These are phyloP conservation scores for Bertia moriformis DNA, from an alignment of 2,329 filamentous ascomycete species.

Conservation along the genomic window DNA sequence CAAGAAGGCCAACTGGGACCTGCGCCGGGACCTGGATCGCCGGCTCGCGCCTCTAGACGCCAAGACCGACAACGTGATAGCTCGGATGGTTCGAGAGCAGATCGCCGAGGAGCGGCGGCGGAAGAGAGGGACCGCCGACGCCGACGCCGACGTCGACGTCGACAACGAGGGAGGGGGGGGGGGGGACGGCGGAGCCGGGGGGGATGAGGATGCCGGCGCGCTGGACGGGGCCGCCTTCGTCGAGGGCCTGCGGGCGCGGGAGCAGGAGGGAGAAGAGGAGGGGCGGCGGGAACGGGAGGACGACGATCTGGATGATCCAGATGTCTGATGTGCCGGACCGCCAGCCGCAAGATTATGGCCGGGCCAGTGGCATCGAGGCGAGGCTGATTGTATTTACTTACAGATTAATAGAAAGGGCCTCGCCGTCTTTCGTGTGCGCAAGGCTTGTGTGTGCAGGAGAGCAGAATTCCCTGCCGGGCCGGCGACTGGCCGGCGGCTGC, in stretches of 20 bases:
- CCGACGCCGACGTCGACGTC: no score
- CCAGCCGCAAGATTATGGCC: no score
- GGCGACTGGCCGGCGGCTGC: no score
- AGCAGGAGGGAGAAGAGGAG: constrained; percentile 65
- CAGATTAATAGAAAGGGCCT: no score
- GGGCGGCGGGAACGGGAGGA: constrained; percentile 53
- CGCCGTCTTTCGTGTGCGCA: no score
- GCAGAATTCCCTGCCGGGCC: no score
- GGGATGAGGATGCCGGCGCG: constrained; percentile 50
- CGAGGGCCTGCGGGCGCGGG: constrained; percentile 62
- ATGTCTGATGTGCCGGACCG: no score
- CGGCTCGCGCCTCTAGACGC: constrained; percentile 76
- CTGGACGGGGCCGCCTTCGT: constrained; percentile 63
- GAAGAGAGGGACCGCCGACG: no score
- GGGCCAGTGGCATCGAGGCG: no score
- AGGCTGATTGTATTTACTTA: no score
- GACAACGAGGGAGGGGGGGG: constrained; percentile 12
- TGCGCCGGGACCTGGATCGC: constrained; percentile 76
- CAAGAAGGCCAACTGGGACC: constrained; percentile 96
- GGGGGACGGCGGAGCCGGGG: constrained; percentile 18
- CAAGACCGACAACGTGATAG: constrained; percentile 85
- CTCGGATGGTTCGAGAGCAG: constrained; percentile 67
- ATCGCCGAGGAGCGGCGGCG: constrained; percentile 61
- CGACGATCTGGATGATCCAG: no score
- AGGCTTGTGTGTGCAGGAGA: no score